These are phyloP conservation scores for Cicer arietinum DNA, from an alignment of 306 rosid species.

Conservation along the genomic window DNA sequence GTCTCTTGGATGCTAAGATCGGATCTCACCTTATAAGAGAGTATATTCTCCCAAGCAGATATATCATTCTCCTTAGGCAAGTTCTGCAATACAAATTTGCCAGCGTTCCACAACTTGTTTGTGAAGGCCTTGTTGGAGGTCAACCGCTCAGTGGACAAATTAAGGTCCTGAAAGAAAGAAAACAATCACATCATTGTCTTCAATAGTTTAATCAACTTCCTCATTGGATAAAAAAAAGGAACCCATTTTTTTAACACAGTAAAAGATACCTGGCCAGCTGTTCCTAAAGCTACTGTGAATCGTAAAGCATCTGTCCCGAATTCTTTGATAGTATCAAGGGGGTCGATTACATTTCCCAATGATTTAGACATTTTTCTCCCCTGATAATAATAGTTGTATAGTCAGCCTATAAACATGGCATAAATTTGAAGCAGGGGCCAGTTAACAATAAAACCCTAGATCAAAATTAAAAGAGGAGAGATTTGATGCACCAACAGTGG, in stretches of 20 bases:
- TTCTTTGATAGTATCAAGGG: conserved; percentile 85
- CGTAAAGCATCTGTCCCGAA: conserved; percentile 96
- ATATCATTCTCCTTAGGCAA: conserved; percentile 70
- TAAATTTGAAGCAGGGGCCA: conserved; percentile 18
- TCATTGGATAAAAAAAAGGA: conserved; percentile 28
- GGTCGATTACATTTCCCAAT: conserved; percentile 89
- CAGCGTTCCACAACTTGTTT: conserved; percentile 97
- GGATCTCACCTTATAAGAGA: conserved; percentile 62
- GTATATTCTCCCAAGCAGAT: conserved; percentile 68
- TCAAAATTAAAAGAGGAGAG: conserved; percentile 8
- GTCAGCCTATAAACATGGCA: conserved; percentile 27
- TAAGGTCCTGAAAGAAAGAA: conserved; percentile 74
- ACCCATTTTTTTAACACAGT: conserved; percentile 8
- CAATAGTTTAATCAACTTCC: conserved; percentile 31
- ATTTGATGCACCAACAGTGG: conserved; percentile 11
- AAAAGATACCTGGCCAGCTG: conserved; percentile 94
- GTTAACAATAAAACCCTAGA: background rate
- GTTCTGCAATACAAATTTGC: conserved; percentile 87
- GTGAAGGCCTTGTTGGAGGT: conserved; percentile 94
- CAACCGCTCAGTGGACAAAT: conserved; percentile 86
- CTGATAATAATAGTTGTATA: conserved; percentile 51
- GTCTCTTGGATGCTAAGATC: conserved; percentile 21
- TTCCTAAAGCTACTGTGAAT: conserved; percentile 91
- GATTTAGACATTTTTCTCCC: conserved; percentile 98
- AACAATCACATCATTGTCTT: conserved; percentile 24